A percentile compares a stretch with the other conserved stretches of the same genome.
Evolutionary conservation across 1,284 basidiomycete genomes (phyloP).

Genomic region (Microbotryum intermedium): DNA sequence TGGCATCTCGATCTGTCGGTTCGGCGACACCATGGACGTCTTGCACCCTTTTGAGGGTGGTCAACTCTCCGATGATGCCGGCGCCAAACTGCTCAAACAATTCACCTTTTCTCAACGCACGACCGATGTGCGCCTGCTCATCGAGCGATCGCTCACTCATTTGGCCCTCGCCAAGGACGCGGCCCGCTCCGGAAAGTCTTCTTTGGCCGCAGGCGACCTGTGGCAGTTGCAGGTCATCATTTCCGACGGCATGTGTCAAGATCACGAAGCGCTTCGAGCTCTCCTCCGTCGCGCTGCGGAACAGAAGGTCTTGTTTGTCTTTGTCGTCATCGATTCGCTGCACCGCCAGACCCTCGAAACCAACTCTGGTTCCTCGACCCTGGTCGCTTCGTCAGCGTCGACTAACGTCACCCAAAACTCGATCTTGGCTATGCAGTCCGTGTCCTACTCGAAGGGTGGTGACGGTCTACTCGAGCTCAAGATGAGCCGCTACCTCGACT

Average conservation of each 20-base stretch:
- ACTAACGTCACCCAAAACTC: conserved; percentile 49
- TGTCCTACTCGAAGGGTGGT: conserved; percentile 67
- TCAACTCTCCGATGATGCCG: conserved; percentile 67
- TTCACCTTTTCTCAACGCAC: conserved; percentile 87
- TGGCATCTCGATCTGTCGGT: conserved; percentile 83
- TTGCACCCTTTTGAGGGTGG: conserved; percentile 72
- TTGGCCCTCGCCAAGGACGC: conserved; percentile 65
- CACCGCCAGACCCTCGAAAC: conserved; percentile 31
- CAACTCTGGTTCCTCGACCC: background rate
- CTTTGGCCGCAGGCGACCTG: conserved; percentile 59
- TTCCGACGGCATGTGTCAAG: conserved; percentile 95
- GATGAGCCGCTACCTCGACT: conserved; percentile 82
- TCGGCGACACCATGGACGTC: conserved; percentile 79
- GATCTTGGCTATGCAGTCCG: conserved; percentile 88
- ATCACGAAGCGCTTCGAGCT: conserved; percentile 75
- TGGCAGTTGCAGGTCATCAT: conserved; percentile 99
- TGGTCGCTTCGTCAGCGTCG: conserved; percentile 40
- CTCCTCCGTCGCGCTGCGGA: conserved; percentile 78
- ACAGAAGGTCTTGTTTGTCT: conserved; percentile 91
- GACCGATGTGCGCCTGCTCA: conserved; percentile 77
- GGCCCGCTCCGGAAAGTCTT: conserved; percentile 52
- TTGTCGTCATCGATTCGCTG: conserved; percentile 88
- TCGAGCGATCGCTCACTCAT: conserved; percentile 72
- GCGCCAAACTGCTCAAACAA: conserved; percentile 67
- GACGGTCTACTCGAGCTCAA: conserved; percentile 75